phyloP scores from a whole-genome alignment of 257 asterid species.

The Jasminum sambac region DNA sequence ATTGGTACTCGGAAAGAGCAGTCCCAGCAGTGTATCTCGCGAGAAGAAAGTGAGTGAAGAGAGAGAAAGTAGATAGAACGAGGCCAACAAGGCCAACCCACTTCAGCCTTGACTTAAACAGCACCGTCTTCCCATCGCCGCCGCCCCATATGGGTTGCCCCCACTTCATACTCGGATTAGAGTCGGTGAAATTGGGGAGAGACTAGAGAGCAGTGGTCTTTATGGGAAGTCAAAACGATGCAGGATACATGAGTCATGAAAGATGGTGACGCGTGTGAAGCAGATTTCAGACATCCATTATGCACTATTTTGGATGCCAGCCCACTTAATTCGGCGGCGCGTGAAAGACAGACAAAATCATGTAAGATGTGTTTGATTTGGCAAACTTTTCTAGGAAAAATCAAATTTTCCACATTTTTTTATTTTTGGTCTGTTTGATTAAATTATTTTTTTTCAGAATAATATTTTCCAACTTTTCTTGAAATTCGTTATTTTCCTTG shows the following conservation, averaged over 20 bases:
- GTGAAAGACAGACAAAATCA: constrained; percentile 14
- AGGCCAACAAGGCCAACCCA: constrained; percentile 83
- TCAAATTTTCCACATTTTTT: no score
- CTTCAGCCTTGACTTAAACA: constrained; percentile 80
- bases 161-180: constrained; percentile 54
- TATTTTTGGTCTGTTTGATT: no score
- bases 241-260: no score
- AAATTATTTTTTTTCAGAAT: no score
- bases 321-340: constrained; percentile 42
- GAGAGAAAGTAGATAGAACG: constrained; percentile 71
- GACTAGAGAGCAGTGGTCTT: constrained; percentile 6
- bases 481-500: no score
- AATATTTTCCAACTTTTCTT: no score
- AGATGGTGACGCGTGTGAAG: constrained; percentile 34
- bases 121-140: constrained; percentile 51
- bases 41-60: constrained; percentile 79
- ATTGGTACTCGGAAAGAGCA: constrained; percentile 66
- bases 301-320: not conserved
- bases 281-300: no score
- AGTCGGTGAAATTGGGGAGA: not conserved
- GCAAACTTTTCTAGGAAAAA: no score
- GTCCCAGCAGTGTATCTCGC: constrained; percentile 78
- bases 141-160: constrained; percentile 45
- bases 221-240: not conserved
- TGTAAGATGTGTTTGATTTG: no score